These are phyloP conservation scores for Trametes sp. DNA, from an alignment of 1,284 basidiomycete species.

Conservation along the genomic window DNA sequence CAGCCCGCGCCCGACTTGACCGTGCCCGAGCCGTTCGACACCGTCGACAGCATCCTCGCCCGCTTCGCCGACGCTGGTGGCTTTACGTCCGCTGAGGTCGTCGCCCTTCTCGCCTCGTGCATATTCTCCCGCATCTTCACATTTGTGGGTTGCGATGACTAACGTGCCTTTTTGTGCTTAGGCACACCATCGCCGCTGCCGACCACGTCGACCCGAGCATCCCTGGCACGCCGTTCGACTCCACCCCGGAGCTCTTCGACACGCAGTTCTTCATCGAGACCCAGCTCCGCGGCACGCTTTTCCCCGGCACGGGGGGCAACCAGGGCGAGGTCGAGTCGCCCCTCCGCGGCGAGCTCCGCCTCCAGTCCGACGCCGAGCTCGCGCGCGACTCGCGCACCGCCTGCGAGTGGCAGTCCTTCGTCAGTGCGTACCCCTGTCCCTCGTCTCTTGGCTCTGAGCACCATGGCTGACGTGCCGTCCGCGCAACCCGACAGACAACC, in stretches of 20 bases:
- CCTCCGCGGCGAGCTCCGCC: constrained; percentile 18
- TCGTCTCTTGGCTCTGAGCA: too few relatives aligned
- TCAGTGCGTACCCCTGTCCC: too few relatives aligned
- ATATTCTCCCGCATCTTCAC: too few relatives aligned
- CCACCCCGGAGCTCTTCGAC: constrained; percentile 26
- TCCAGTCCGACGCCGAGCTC: constrained; percentile 28
- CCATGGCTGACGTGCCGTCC: too few relatives aligned
- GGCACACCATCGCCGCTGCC: constrained; percentile 27
- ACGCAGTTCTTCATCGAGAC: constrained; percentile 31
- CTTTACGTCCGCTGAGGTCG: constrained; percentile 26
- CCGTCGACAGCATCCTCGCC: constrained; percentile 18
- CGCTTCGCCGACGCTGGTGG: constrained; percentile 23
- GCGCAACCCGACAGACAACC: too few relatives aligned
- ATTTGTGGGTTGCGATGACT: too few relatives aligned
- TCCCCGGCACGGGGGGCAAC: constrained; percentile 32
- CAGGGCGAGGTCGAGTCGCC: constrained; percentile 23
- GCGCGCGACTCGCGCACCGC: constrained; percentile 36
- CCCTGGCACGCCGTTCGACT: constrained; percentile 28
- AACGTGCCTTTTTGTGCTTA: too few relatives aligned
- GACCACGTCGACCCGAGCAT: constrained; percentile 30
- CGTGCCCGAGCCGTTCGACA: constrained; percentile 36
- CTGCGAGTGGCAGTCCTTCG: constrained; percentile 37
- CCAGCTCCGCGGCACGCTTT: constrained; percentile 31
- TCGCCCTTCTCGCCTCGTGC: constrained; percentile 26
- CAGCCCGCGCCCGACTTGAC: constrained; percentile 34